Evolutionary conservation across 805 yeast species (phyloP), one percentile per base, ranked within the genome.

Genomic region (Nadsonia fulvescens): DNA sequence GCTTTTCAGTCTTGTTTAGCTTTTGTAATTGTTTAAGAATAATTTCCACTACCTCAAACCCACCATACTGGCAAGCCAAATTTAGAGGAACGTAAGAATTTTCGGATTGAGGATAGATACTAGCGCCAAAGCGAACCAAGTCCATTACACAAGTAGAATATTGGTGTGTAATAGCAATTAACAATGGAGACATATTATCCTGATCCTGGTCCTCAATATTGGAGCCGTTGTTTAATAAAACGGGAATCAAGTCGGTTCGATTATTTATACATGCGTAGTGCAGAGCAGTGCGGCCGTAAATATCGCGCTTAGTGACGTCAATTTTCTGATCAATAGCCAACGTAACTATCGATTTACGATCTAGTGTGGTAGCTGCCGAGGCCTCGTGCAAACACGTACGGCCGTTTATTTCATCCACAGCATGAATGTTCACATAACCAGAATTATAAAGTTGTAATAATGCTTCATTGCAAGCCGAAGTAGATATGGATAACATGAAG

Each of bases 31-130:
- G n/a, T n/a, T n/a, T n/a, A n/a, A n/a, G n/a, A 8, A 82, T 50
- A 29, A 70, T 53, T 36, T 70, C 63, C 10, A 81, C 73, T 6
- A 78, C 73, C 25, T 67, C 66, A 34, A 60, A 64, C 40, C 78
- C 70, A 8, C 94, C 94, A 33, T 66, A 65, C 40, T 75, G 73
- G 49, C 96, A 89, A 2, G 96, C 94, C 43, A 76, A 68, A 42
- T 78, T 81, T 24, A 89, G 58, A 0, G 62, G 62, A 15, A 57
- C 47, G 31, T 81, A 78, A 28, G 51, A 57, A 20, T 45, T 43
- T 31, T 53, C 59, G 8, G 54, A 34, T 12, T 51, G 46, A 8
- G 56, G 56, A 17, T 44, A 40, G 6, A 53, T 47, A 3, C 40
- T 33, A 4, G 58, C 60, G 7, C 69, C 70, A 13, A 61, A 51